Evolutionary conservation across 1,139 yeast species (phyloP), one percentile per base, ranked within the genome.

Genomic region (Saccharomyces hybrid): DNA sequence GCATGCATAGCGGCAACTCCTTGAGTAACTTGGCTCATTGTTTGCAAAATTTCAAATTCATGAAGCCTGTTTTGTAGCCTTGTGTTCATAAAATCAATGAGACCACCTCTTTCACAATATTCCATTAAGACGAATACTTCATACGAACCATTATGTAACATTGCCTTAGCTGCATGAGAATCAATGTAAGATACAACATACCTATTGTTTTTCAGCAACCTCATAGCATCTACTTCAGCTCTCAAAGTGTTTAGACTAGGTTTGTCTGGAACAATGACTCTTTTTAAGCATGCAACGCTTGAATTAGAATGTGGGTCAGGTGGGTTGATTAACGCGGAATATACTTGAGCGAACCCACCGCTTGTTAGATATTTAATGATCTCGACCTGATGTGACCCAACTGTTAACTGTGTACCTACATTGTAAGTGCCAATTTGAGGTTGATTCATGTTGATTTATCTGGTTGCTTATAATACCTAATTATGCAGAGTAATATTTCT

Each of bases 51-150:
- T 63, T 86, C 90, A 5, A 70, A 69, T 61, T 84, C 88, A 2
- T 78, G 70, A 52, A 86, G 70, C 64, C 86, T 84, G 46, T 84
- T 79, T 58, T 82, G 82, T 59, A 87, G 74, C 57, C 86, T 77
- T 13, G 81, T 74, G 67, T 87, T 87, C 93, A 87, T 85, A 61
- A 76, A 86, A 67, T 86, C 91, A 57, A 87, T 76, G 55, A 87
- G 71, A 2, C 89, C 85, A 56, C 83, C 82, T 58, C 83, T 80
- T 5, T 89, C 83, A 63, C 95, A 87, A 61, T 82, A 78, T 64
- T 86, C 95, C 95, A 87, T 86, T 56, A 87, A 71, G 30, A 87
- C 80, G 55, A 86, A 74, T 5, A 87, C 95, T 63, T 87, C 93
- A 63, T 86, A 86, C 1, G 83, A 75, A 1, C 75, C 75, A 13